Evolutionary conservation across 2,329 filamentous ascomycete species (phyloP), one percentile per base, ranked within the genome.

Genomic region (Pyricularia sp.): DNA sequence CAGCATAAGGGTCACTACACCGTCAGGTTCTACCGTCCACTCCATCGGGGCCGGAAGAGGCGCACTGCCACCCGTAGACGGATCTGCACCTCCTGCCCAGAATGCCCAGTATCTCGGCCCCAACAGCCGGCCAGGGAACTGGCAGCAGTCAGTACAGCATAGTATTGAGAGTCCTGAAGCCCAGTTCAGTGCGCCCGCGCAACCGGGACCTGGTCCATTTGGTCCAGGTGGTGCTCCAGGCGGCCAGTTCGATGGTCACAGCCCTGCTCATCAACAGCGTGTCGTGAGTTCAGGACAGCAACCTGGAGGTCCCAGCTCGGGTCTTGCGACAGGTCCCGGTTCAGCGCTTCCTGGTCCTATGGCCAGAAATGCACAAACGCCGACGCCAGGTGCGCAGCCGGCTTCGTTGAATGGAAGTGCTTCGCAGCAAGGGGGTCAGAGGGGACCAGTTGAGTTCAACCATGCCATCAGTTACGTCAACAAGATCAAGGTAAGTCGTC

Each of bases 391-490:
- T 35, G 76, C 77, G 80, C 69, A 12, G 65, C 59, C 1, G 80
- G 57, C 83, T 67, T 82, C 78, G 35, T 73, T 88, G 65, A 90
- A 88, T 70, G 86, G 85, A 60, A 81, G 81, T 67, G 82, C 81
- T 26, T 78, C 80, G 70, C 78, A 84, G 76, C 76, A 88, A 77
- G 78, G 83, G 75, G 63, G 96, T 75, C 96, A 94, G 73, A 86
- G 93, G 65, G 93, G 93, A 0, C 94, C 94, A 1, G 94, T 99
- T 22, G 94, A 99, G 73, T 99, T 99, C 76, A 99, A 99, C 74
- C 94, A 99, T 77, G 94, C 94, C 0, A 99, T 99, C 68, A 97
- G 93, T 75, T 99, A 99, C 72, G 94, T 99, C 65, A 99, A 99
- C 74, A 99, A 99, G 78, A 99, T 99, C 72, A 99, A 99, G 88